Base-by-base conservation (phyloP, 495 filamentous ascomycete species). In the Astrocystis sublimbata region DNA sequence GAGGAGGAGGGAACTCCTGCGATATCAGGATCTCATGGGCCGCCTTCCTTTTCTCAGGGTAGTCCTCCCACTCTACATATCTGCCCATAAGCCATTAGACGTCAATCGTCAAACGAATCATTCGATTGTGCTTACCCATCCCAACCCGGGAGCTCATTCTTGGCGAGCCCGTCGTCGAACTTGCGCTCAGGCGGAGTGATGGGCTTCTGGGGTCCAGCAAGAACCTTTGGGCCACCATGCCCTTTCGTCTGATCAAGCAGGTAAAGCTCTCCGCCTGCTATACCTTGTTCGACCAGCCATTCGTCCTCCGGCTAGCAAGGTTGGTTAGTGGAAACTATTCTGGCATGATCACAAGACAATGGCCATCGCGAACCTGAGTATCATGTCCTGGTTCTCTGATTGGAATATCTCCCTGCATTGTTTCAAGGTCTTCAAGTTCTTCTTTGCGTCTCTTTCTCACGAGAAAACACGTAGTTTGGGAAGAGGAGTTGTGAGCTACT, bases 1-100 rank as follows among this genome's bases (percentile, higher is more conserved):
- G 85, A 38, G 78, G 77, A 31, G 77, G 70, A 0, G 79, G 75
- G 53, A 89, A 89, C 35, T 79, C 79, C 49, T 88, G 82, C 31
- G 76, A 74, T n/a, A 72, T 71, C 6, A 89, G 66, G 52, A 88
- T 79, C 41, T 82, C 72, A n/a, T 79, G 75, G 12, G 84, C 87
- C 43, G 75, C 72, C 47, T 77, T 75, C 65, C 85, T 84, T 71
- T 88, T 88, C 42, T 88, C 86, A 0, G 86, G 87, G 57, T 88
- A 86, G 12, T 81, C 79, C 67, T 89, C 87, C 88, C 87, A 89
- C 68, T 90, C 87, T 4, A 89, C 76, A 64, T 88, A 88, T 0
- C 76, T 76, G 19, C 19, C 9, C 6, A 17, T 17, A 15, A 33
- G 19, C 6, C 26, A 63, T 38, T 35, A 53, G 42, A 3, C 4